phyloP scores from a whole-genome alignment of 2,329 filamentous ascomycete genomes.

The Penicillium sp. region DNA sequence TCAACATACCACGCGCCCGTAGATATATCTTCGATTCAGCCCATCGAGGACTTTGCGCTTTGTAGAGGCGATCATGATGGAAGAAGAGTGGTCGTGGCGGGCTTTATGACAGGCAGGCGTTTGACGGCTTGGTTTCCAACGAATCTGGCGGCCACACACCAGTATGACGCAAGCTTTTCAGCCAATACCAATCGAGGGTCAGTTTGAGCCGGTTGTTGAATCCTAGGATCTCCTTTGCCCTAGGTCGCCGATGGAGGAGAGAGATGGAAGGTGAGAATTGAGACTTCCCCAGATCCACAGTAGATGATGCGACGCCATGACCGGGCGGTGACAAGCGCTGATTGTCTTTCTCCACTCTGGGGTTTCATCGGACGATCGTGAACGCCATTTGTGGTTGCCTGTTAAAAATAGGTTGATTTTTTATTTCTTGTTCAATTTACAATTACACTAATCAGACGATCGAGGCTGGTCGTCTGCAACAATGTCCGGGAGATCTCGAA shows the following conservation, averaged over 20 bases:
- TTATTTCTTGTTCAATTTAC: not conserved
- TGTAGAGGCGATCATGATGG: conserved; percentile 38
- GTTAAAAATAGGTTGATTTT: too few species aligned
- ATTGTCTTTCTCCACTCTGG: too few species aligned
- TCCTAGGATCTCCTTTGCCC: not conserved
- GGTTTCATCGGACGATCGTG: too few species aligned
- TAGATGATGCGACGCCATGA: conserved; percentile 12
- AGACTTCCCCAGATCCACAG: conserved; percentile 9
- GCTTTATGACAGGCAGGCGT: conserved; percentile 15
- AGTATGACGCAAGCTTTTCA: conserved; percentile 38
- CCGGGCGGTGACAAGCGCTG: too few species aligned
- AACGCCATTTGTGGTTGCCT: too few species aligned
- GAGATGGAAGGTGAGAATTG: not conserved
- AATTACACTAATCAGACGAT: conserved; percentile 2
- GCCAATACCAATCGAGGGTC: conserved; percentile 1
- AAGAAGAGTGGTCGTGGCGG: conserved; percentile 18
- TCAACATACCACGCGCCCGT: conserved; percentile 41
- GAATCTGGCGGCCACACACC: conserved; percentile 22
- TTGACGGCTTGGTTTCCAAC: conserved; percentile 26
- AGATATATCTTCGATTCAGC: conserved; percentile 45
- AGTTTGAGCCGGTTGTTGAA: not conserved
- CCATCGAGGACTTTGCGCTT: conserved; percentile 41
- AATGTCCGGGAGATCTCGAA: conserved; percentile 53
- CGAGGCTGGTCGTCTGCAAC: conserved; percentile 36
- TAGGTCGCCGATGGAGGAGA: not conserved